A percentile compares a stretch with the other conserved stretches of the same genome.
Conservation (phyloP, 495 filamentous ascomycete genomes). For the Penicillium crystallinum region DNA sequence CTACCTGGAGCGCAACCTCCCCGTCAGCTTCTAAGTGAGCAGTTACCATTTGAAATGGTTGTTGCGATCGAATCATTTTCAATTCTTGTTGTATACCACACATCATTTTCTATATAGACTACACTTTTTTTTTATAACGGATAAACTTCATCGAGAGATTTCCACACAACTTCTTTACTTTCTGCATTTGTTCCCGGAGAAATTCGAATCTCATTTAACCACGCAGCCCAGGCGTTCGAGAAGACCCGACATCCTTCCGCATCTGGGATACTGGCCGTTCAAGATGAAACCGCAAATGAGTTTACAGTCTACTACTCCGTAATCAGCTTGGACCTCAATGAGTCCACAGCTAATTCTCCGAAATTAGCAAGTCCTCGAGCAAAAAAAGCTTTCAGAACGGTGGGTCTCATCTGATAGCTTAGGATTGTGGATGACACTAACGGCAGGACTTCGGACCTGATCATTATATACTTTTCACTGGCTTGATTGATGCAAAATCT, state of each 20-base stretch:
- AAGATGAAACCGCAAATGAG: background rate
- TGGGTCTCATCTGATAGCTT: background rate
- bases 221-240: background rate
- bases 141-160: background rate
- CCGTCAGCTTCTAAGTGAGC: constrained; percentile 31
- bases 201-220: background rate
- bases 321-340: background rate
- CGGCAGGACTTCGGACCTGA: background rate
- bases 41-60: background rate
- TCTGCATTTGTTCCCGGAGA: background rate
- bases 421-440: background rate
- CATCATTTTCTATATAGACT: constrained; percentile 1
- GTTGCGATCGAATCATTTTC: background rate
- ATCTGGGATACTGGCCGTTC: background rate
- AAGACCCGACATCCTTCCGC: background rate
- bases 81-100: constrained; percentile 1
- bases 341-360: background rate
- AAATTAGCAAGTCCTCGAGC: background rate
- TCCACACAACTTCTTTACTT: too few relatives aligned
- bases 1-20: constrained; percentile 47
- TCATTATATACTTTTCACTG: too few relatives aligned
- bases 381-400: background rate
- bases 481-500: constrained; percentile 5
- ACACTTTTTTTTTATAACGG: background rate
- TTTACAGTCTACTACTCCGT: background rate